Base-by-base conservation (phyloP, 164 flowering plant species). In the Berberis thunbergii region DNA sequence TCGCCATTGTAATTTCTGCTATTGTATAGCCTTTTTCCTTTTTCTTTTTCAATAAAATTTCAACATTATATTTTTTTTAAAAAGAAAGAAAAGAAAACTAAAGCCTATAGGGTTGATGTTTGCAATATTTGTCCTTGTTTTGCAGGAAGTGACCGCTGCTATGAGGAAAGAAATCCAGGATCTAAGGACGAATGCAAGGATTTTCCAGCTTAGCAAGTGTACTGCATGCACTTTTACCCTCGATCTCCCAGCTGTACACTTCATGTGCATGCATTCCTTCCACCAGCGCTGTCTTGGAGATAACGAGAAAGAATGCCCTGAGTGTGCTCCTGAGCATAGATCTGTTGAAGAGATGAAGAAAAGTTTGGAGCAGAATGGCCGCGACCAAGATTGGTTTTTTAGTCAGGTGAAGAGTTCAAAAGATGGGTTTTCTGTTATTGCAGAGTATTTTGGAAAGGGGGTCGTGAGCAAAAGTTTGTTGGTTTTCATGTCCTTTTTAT, bases 241-340 rank as follows among this genome's bases (percentile, higher is more conserved):
- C 49, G 99, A 94, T 75, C 96, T 94, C 52, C 99, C 99, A 49
- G 97, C 99, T 11, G 99, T 94, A 41, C 97, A 94, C 78, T 94
- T 94, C 52, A 86, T 94, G 97, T 94, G 99, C 64, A 91, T 91
- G 96, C 99, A 94, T 72, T 94, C 99, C 9, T 94, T 89, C 73
- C 99, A 94, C 67, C 93, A 84, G 70, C 92, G 87, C 5, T 94
- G 97, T 79, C 93, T 94, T 43, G 98, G 97, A 1, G 98, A 94
- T 81, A 91, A 88, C 63, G 98, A 94, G 73, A 94, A 87, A 65
- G 98, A 94, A 73, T 94, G 98, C 71, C 96, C 97, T 5, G 95
- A 83, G 62, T 94, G 98, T 78, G 91, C 89, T 65, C 86, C 95
- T 5, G 97, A 94, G 76, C 89, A 91, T 81, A 81, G 89, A 74